Base-by-base conservation (phyloP, 176 grass and related monocot genomes). In the Thinopyrum elongatum region DNA sequence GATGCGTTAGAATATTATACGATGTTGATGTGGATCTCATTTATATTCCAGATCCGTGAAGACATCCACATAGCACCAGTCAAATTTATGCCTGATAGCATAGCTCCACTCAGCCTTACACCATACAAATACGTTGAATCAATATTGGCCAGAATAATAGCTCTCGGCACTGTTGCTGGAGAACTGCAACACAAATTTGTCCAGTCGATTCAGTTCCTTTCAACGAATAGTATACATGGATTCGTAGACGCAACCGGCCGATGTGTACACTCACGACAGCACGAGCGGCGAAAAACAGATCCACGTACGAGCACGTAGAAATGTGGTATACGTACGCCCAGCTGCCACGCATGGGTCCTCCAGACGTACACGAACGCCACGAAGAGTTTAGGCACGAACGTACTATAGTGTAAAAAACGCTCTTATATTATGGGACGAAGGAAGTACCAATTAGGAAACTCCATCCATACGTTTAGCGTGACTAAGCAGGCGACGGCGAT, bases 231-330 rank as follows among this genome's bases (percentile, higher is more conserved):
- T 68, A 65, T 65, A 64, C 80, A 58, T 8, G 21, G 31, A 46
- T 90, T 36, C 27, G 34, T 28, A 44, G 65, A 83, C 80, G 10
- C 22, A 87, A 68, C 84, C 3, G 34, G 21, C 5, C 27, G 35
- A 66, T 30, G 21, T 23, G 7, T 14, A 23, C 59, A 22, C 10
- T 11, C 34, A 76, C 72, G 19, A 1, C 6, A 21, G 42, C 28
- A 19, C 42, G 71, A 31, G 58, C 80, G 74, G 16, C 4, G 28
- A 22, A 13, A 68, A 80, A 67, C 27, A 80, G 22, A 28, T 28
- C 65, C 85, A 80, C 67, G 53, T 58, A 58, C 53, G 22, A 7
- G 16, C 21, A 8, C 15, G 27, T 19, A 14, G 25, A 28, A 67
- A 78, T 65, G 82, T 55, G 31, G 33, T 31, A 13, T 59, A 23